phyloP scores from a whole-genome alignment of 129 eudicot species.

The Chrysanthemum lavandulifolium region DNA sequence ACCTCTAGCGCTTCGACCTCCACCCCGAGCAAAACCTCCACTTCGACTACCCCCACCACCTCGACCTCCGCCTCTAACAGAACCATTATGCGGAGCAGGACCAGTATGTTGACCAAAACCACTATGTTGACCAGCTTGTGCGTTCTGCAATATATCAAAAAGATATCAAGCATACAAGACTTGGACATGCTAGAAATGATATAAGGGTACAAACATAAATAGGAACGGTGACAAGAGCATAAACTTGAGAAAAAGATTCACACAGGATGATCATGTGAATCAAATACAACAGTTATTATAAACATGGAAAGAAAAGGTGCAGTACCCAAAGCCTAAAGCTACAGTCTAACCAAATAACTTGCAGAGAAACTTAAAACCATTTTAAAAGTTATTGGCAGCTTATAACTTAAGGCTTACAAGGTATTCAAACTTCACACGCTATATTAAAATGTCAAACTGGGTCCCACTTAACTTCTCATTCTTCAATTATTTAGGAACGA shows the following conservation, averaged over 20 bases:
- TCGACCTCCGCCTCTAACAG: conserved; percentile 5
- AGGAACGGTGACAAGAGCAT: neutral
- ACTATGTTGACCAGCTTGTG: conserved; percentile 35
- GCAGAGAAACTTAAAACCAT: neutral
- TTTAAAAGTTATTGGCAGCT: conserved; percentile 10
- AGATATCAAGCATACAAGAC: conserved; percentile 16
- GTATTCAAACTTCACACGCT: conserved; percentile 7
- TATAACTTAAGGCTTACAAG: conserved; percentile 14
- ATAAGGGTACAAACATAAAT: neutral
- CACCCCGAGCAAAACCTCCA: conserved; percentile 30
- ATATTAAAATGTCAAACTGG: neutral
- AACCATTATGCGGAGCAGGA: neutral
- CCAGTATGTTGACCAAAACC: conserved; percentile 29
- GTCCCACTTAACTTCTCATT: conserved; percentile 3
- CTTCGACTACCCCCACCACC: conserved; percentile 30
- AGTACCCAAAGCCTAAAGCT: conserved; percentile 24
- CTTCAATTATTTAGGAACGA: neutral
- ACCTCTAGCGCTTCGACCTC: conserved; percentile 18
- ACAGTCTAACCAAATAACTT: conserved; percentile 22
- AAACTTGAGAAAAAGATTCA: conserved; percentile 15
- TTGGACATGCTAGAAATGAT: neutral
- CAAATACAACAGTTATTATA: conserved; percentile 11
- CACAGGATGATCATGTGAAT: neutral
- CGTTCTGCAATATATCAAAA: conserved; percentile 39
- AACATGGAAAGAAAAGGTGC: conserved; percentile 1